Evolutionary conservation across 1,284 basidiomycete species (phyloP).

Genomic region (Ganoderma leucocontextum): DNA sequence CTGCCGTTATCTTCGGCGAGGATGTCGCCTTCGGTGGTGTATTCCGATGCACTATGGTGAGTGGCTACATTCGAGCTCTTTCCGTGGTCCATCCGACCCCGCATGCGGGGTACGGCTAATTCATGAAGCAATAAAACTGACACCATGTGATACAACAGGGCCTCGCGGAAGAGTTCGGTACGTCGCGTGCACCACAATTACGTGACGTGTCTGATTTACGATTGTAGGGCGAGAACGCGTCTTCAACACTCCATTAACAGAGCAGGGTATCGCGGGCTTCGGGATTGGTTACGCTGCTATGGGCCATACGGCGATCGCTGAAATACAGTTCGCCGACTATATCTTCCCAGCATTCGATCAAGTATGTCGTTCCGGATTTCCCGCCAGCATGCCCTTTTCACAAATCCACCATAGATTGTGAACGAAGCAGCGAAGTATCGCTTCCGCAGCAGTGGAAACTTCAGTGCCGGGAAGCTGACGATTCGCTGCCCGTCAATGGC

Average conservation of each 20-base stretch:
- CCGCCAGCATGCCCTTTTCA: background rate
- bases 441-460: conserved; percentile 89
- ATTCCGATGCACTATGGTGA: conserved; percentile 86
- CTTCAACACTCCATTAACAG: conserved; percentile 95
- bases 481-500: conserved; percentile 90
- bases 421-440: conserved; percentile 96
- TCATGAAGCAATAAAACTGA: background rate
- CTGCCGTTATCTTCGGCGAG: conserved; percentile 90
- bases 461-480: conserved; percentile 86
- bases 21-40: conserved; percentile 95
- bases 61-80: conserved; percentile 22
- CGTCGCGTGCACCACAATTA: conserved; percentile 18
- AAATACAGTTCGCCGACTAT: conserved; percentile 91
- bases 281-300: conserved; percentile 92
- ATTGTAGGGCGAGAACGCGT: conserved; percentile 83
- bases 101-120: conserved; percentile 9
- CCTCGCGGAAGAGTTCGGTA: conserved; percentile 92
- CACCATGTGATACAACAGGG: conserved; percentile 58
- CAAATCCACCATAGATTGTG: conserved; percentile 67
- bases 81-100: conserved; percentile 5
- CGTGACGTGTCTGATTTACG: conserved; percentile 2
- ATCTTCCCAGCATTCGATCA: conserved; percentile 94
- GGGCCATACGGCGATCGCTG: conserved; percentile 94
- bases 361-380: conserved; percentile 48
- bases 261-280: conserved; percentile 96